phyloP scores from a whole-genome alignment of 768 basidiomycete species.

The Favolaschia claudopus region DNA sequence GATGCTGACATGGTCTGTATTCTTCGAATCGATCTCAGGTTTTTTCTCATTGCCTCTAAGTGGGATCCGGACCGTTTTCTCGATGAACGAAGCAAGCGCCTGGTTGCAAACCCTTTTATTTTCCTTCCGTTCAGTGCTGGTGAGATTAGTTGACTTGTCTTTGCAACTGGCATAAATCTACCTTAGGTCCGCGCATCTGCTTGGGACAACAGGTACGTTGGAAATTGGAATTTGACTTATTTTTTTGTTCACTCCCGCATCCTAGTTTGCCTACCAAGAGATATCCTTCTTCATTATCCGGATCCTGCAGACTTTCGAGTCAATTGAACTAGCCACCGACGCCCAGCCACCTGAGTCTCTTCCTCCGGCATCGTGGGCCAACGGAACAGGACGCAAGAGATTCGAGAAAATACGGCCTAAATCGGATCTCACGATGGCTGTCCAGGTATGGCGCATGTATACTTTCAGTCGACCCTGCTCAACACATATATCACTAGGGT shows the following conservation, averaged over 20 bases:
- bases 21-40: not conserved
- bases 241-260: not conserved
- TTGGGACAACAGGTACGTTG: conserved; percentile 48
- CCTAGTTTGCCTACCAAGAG: conserved; percentile 65
- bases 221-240: not conserved
- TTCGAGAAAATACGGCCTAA: conserved; percentile 46
- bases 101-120: conserved; percentile 52
- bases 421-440: conserved; percentile 54
- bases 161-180: not conserved
- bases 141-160: not conserved
- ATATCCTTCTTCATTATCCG: conserved; percentile 62
- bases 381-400: conserved; percentile 42
- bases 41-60: conserved; percentile 41
- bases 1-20: conserved; percentile 48
- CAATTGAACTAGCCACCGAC: conserved; percentile 50
- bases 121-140: conserved; percentile 52
- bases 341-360: conserved; percentile 48
- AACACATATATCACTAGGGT: no score
- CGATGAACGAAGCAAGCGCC: conserved; percentile 56
- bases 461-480: no score
- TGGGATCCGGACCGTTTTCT: conserved; percentile 68
- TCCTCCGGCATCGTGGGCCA: conserved; percentile 53
- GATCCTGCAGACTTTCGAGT: conserved; percentile 57
- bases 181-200: conserved; percentile 38
- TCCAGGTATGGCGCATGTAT: conserved; percentile 47